These are phyloP conservation scores for Crucibulum laeve DNA, from an alignment of 768 basidiomycete species.

Conservation along the genomic window DNA sequence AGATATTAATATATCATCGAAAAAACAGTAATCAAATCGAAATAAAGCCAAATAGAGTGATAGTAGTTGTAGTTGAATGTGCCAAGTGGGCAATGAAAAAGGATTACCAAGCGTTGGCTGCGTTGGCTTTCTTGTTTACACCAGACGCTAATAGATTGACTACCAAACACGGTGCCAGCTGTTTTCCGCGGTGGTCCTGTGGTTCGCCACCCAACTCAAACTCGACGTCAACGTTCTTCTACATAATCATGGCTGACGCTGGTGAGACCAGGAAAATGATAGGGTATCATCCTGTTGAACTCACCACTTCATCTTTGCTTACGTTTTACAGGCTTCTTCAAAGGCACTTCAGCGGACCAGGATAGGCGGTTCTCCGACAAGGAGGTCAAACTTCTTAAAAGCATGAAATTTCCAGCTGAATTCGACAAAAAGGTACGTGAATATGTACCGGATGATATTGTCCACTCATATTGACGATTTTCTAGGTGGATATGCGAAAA, in stretches of 20 bases:
- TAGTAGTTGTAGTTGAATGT: no score
- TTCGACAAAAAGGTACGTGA: slow-evolving; percentile 77
- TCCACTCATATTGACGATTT: no score
- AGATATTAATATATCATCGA: no score
- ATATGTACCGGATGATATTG: neutral
- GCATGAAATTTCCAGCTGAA: slow-evolving; percentile 85
- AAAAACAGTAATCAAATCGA: no score
- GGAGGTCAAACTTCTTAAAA: slow-evolving; percentile 82
- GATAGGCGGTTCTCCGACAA: slow-evolving; percentile 95
- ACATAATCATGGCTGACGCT: slow-evolving; percentile 51
- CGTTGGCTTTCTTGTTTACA: no score
- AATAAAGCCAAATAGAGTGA: no score
- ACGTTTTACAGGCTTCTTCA: slow-evolving; percentile 67
- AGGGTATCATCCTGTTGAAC: slow-evolving; percentile 18
- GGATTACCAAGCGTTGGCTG: no score
- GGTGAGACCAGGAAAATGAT: slow-evolving; percentile 28
- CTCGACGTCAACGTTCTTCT: neutral
- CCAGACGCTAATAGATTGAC: no score
- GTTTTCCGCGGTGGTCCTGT: no score
- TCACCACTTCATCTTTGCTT: slow-evolving; percentile 7
- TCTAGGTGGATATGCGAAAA: slow-evolving; percentile 94
- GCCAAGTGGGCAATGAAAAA: no score
- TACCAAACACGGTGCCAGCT: no score
- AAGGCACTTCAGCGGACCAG: slow-evolving; percentile 87
- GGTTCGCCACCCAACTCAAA: neutral